These are phyloP conservation scores for Nemania sp. DNA, from an alignment of 2,329 filamentous ascomycete species.

Conservation along the genomic window DNA sequence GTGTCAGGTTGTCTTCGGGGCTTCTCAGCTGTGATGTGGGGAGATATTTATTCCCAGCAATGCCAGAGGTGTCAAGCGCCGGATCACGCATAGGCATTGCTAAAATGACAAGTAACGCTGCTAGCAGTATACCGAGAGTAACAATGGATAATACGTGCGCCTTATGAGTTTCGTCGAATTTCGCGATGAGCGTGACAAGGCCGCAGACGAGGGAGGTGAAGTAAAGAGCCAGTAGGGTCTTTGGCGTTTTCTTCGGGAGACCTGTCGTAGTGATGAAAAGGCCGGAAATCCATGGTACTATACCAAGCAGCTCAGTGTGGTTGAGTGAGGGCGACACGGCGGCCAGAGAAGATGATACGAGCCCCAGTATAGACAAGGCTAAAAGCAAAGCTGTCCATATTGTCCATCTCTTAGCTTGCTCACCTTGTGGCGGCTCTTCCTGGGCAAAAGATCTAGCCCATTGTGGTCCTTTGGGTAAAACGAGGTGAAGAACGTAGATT, in stretches of 20 bases:
- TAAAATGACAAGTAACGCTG: constrained; percentile 58
- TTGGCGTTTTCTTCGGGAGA: constrained; percentile 48
- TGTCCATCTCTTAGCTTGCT: constrained; percentile 41
- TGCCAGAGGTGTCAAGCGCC: constrained; percentile 54
- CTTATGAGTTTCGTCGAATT: constrained; percentile 39
- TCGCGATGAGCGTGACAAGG: constrained; percentile 32
- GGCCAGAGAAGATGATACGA: constrained; percentile 40
- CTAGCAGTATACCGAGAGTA: constrained; percentile 46
- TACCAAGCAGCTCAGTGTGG: constrained; percentile 38
- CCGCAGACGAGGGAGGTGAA: constrained; percentile 40
- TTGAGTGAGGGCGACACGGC: constrained; percentile 37
- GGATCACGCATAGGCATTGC: constrained; percentile 72
- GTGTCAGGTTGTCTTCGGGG: constrained; percentile 75
- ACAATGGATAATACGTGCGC: constrained; percentile 39
- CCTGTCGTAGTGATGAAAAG: constrained; percentile 44
- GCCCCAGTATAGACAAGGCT: constrained; percentile 40
- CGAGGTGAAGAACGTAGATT: constrained; percentile 31
- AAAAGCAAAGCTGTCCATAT: constrained; percentile 45
- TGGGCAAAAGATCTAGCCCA: constrained; percentile 50
- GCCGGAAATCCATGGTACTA: constrained; percentile 46
- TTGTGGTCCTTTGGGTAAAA: constrained; percentile 40
- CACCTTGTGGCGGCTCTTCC: constrained; percentile 37
- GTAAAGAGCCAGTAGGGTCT: constrained; percentile 46
- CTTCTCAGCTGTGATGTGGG: constrained; percentile 66
- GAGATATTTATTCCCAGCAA: constrained; percentile 58